Evolutionary conservation across 306 rosid genomes (phyloP).

Genomic region (Quercus alba): DNA sequence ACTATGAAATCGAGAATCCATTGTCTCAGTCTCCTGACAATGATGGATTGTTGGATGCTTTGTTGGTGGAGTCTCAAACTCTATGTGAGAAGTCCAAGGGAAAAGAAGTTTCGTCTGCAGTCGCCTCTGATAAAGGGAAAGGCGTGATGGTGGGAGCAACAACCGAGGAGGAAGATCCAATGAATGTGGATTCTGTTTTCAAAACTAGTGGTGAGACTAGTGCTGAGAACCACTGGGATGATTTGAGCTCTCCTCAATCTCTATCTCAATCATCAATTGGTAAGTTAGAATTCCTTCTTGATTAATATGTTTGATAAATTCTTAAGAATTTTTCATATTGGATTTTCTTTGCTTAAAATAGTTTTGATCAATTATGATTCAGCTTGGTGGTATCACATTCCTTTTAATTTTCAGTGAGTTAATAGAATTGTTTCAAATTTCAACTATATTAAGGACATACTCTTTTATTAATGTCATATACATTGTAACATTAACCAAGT

Average conservation of each 20-base stretch:
- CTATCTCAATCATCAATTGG: slow-evolving; percentile 42
- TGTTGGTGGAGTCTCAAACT: slow-evolving; percentile 40
- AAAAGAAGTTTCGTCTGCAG: slow-evolving; percentile 15
- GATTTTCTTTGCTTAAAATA: neutral
- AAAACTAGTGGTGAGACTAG: slow-evolving; percentile 19
- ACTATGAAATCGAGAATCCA: slow-evolving; percentile 20
- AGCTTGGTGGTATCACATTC: neutral
- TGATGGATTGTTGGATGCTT: slow-evolving; percentile 61
- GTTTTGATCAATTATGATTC: neutral
- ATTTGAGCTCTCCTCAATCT: slow-evolving; percentile 29
- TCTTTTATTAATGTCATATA: too few species aligned
- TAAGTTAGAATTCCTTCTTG: slow-evolving; percentile 5
- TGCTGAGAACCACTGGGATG: slow-evolving; percentile 38
- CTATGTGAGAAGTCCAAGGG: slow-evolving; percentile 31
- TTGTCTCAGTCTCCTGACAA: slow-evolving; percentile 16
- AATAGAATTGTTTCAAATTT: too few species aligned
- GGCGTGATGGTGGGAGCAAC: slow-evolving; percentile 14
- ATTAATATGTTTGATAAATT: neutral
- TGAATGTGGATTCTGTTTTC: slow-evolving; percentile 22
- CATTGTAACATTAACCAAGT: too few species aligned
- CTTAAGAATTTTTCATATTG: neutral
- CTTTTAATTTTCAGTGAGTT: neutral
- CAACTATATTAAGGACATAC: too few species aligned
- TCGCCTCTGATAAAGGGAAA: slow-evolving; percentile 35
- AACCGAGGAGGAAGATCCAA: slow-evolving; percentile 22